Base-by-base conservation (phyloP, 257 asterid genomes). In the Ajuga chamaepitys region DNA sequence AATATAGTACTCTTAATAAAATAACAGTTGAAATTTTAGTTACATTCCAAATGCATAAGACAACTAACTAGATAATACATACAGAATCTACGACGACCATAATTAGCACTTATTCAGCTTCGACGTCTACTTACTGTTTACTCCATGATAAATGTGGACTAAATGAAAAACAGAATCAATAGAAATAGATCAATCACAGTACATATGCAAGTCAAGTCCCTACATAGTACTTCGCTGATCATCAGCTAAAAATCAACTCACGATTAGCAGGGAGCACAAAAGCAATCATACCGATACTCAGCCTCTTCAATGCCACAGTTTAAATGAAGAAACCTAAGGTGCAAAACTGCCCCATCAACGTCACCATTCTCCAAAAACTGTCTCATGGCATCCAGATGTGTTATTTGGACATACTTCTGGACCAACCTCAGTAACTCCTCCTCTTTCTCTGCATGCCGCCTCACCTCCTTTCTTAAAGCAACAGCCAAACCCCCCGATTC, bases 301-400 rank as follows among this genome's bases (percentile, higher is more conserved):
- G 75, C 72, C 78, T 87, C 96, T 65, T 86, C 96, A 40, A 84
- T 77, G 44, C 88, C 90, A 70, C 67, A 71, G 75, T 78, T 83
- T 81, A 85, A 71, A 76, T 84, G 84, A 67, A 91, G 95, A 86
- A 85, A 91, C 72, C 82, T 83, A 63, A 88, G 77, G 74, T 85
- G 96, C 1, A 81, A 81, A 70, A 82, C 66, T 4, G 83, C 85
- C 47, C 86, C 81, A 75, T 82, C 91, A 76, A 64, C 85, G 16
- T 93, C 89, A 46, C 72, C 79, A 44, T 74, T 72, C 77, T 74
- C 79, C 77, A 89, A 66, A 71, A 85, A 78, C 45, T 74, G 79
- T 83, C 61, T 86, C 85, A 89, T 86, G 68, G 85, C 87, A 67
- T 86, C 90, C 74, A 93, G 70, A 79, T 93, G 97, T 26, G 76